These are phyloP conservation scores for Cicer cuneatum DNA, from an alignment of 306 rosid genomes.

Conservation along the genomic window DNA sequence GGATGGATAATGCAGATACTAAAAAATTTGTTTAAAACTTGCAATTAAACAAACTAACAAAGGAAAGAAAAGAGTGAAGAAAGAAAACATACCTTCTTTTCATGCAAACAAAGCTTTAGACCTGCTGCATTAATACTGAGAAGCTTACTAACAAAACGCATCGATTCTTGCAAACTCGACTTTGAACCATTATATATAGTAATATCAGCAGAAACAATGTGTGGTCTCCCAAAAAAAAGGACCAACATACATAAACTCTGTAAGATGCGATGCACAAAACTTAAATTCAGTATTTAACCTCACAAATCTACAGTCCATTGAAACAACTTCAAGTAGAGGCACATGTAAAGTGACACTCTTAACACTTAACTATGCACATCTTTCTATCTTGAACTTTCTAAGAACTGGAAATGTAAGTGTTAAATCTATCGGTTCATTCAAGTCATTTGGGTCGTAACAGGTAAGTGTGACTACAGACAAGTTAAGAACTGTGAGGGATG, in stretches of 20 bases:
- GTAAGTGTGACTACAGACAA: neutral
- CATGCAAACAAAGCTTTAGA: neutral
- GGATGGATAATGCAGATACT: too few species aligned
- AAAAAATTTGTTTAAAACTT: too few species aligned
- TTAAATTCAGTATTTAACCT: neutral
- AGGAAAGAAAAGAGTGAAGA: too few species aligned
- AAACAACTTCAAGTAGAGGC: conserved; percentile 36
- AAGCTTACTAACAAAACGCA: neutral
- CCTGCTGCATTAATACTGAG: neutral
- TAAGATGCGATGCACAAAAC: conserved; percentile 1
- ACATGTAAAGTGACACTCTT: conserved; percentile 20
- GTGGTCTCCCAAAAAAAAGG: too few species aligned
- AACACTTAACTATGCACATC: conserved; percentile 12
- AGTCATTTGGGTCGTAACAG: neutral
- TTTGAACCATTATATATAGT: too few species aligned
- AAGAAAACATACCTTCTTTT: neutral
- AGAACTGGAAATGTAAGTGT: conserved; percentile 25
- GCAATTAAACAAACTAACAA: too few species aligned
- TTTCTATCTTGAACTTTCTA: neutral
- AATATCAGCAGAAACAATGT: neutral
- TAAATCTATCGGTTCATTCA: neutral
- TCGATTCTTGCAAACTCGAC: neutral
- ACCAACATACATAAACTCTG: neutral
- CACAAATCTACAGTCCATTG: neutral
- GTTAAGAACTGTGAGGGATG: neutral